Base-by-base conservation (phyloP, 371 early-diverging fungal species). In the Smittium culicis region DNA sequence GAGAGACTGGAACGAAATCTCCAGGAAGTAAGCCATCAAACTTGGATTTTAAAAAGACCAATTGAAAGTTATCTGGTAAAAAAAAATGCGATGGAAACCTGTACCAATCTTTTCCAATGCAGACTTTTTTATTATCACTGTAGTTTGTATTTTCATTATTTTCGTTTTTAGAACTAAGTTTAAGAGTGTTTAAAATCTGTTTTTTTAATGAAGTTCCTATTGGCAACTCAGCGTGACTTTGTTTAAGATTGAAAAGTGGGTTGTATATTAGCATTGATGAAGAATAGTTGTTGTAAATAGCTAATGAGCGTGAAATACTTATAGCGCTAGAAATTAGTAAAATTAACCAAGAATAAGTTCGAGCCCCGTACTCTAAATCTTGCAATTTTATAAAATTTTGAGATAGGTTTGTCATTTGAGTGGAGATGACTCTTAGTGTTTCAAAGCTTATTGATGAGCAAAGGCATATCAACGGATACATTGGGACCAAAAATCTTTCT, bases 81-180 rank as follows among this genome's bases (percentile, higher is more conserved):
- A 92, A 90, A 78, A 86, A 96, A 68, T 93, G 92, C 8, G 88
- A 83, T 0, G 94, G 94, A 76, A 92, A 95, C 27, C 93, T 79
- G 71, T 92, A 87, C 98, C 98, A 97, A 70, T 94, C 98, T 69
- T 86, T 88, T 34, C 92, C 95, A 55, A 94, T 79, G 73, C 96
- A 97, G 8, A 96, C 80, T 0, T 58, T 35, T 34, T 74, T 68
- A 32, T 69, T 27, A 33, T 63, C 33, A 58, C 54, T 74, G 35
- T 27, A 2, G 57, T 54, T 67, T 61, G 59, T 34, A 32, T 66
- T 34, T 31, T n/a, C n/a, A n/a, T n/a, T n/a, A n/a, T n/a, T n/a
- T n/a, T 33, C 69, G 54, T 32, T 35, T 56, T 35, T 71, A 70
- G 17, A 72, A 59, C 24, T 29, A 30, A 35, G 69, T 33, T 1